These are phyloP conservation scores for Gremmenia infestans DNA, from an alignment of 2,329 filamentous ascomycete genomes.

Conservation along the genomic window DNA sequence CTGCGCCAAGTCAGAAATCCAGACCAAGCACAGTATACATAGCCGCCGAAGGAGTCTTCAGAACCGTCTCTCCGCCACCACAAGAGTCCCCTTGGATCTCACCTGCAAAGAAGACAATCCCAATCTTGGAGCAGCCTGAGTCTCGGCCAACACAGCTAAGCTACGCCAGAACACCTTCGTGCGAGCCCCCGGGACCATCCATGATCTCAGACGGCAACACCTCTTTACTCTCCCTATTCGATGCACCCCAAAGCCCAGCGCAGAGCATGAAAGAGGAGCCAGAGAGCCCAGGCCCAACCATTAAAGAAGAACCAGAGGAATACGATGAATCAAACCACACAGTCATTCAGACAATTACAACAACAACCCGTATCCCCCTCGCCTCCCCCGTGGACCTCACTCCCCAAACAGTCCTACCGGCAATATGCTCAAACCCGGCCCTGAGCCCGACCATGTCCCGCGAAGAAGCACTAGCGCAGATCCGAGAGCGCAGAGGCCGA, in stretches of 20 bases:
- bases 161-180: constrained; percentile 56
- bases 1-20: neutral
- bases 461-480: constrained; percentile 71
- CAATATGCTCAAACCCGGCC: constrained; percentile 42
- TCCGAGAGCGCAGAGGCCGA: constrained; percentile 65
- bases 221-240: constrained; percentile 57
- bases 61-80: constrained; percentile 44
- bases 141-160: constrained; percentile 1
- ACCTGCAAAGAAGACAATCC: constrained; percentile 14
- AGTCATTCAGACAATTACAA: constrained; percentile 26
- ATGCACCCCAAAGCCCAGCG: constrained; percentile 41
- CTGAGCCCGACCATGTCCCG: constrained; percentile 63
- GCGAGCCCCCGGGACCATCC: constrained; percentile 57
- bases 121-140: neutral
- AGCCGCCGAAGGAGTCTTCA: constrained; percentile 59
- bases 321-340: constrained; percentile 6
- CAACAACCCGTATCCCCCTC: constrained; percentile 31
- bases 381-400: constrained; percentile 25
- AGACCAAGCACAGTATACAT: constrained; percentile 42
- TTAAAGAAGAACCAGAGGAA: constrained; percentile 7
- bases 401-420: constrained; percentile 14
- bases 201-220: constrained; percentile 48
- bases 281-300: constrained; percentile 6
- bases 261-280: constrained; percentile 24
- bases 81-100: constrained; percentile 26